A percentile compares a stretch with the other conserved stretches of the same genome.
These are phyloP conservation scores for Peronospora belbahrii DNA, from an alignment of 352 stramenopile genomes.

Conservation along the genomic window DNA sequence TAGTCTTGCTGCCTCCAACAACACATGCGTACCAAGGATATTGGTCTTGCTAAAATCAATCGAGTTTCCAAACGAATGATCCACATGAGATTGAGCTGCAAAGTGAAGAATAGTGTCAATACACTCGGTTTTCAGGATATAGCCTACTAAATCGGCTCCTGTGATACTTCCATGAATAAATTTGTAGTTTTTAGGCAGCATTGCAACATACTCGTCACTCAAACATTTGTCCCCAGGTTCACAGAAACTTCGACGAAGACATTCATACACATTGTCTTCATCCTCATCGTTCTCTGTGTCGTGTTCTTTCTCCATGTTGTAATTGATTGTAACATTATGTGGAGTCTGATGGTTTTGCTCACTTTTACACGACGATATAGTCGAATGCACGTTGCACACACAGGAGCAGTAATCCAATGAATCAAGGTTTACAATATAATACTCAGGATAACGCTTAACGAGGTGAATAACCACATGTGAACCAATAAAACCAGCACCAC, in stretches of 20 bases:
- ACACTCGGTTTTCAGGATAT: slow-evolving; percentile 90
- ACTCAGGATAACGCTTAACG: slow-evolving; percentile 93
- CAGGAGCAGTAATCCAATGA: slow-evolving; percentile 82
- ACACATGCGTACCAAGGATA: slow-evolving; percentile 95
- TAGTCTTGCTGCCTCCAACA: slow-evolving; percentile 93
- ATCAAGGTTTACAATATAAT: slow-evolving; percentile 96
- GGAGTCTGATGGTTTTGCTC: neutral
- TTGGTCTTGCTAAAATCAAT: slow-evolving; percentile 98
- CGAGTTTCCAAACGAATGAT: slow-evolving; percentile 98
- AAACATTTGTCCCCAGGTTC: slow-evolving; percentile 31
- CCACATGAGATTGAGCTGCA: slow-evolving; percentile 95
- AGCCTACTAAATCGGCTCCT: slow-evolving; percentile 89
- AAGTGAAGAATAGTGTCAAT: slow-evolving; percentile 99
- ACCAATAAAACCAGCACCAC: slow-evolving; percentile 94
- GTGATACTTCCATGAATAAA: slow-evolving; percentile 98
- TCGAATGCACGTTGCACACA: slow-evolving; percentile 58
- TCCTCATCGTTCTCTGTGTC: slow-evolving; percentile 16
- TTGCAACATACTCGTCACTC: slow-evolving; percentile 17
- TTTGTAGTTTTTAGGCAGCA: slow-evolving; percentile 79
- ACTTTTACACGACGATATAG: slow-evolving; percentile 25
- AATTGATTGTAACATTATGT: slow-evolving; percentile 8
- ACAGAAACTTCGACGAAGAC: slow-evolving; percentile 52
- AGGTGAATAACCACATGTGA: slow-evolving; percentile 96
- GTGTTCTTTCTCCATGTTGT: slow-evolving; percentile 18
- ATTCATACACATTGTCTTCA: slow-evolving; percentile 30